Conservation (phyloP, 495 filamentous ascomycete species). For the Aspergillus mulundensis region DNA sequence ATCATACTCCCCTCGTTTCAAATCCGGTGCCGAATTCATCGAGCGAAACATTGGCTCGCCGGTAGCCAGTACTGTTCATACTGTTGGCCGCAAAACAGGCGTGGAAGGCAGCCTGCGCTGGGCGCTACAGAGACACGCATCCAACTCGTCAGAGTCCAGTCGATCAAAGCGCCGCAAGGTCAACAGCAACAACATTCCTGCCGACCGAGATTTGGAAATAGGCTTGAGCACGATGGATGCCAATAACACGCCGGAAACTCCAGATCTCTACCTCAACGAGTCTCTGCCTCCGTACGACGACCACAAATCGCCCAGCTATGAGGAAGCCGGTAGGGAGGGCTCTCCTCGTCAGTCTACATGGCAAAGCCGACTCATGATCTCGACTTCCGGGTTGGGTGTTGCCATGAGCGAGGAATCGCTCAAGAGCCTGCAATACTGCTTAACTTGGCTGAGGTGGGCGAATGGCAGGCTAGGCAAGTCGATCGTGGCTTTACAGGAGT, state of each 20-base stretch:
- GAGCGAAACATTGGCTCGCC: slow-evolving; percentile 78
- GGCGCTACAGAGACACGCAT: slow-evolving; percentile 55
- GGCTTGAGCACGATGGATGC: slow-evolving; percentile 18
- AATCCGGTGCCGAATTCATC: slow-evolving; percentile 76
- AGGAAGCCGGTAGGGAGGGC: slow-evolving; percentile 41
- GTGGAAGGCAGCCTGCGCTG: slow-evolving; percentile 78
- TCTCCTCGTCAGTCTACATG: slow-evolving; percentile 48
- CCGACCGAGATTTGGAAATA: slow-evolving; percentile 41
- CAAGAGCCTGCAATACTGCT: slow-evolving; percentile 69
- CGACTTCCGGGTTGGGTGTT: slow-evolving; percentile 77
- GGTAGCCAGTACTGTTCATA: slow-evolving; percentile 76
- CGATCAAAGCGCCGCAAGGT: slow-evolving; percentile 65
- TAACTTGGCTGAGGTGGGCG: slow-evolving; percentile 70
- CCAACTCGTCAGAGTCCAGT: slow-evolving; percentile 32
- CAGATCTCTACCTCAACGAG: slow-evolving; percentile 55
- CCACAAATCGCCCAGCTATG: slow-evolving; percentile 65
- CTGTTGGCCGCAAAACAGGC: slow-evolving; percentile 73
- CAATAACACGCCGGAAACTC: slow-evolving; percentile 28
- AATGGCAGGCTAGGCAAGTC: slow-evolving; percentile 69
- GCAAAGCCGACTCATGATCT: slow-evolving; percentile 75
- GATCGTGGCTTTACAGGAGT: slow-evolving; percentile 61
- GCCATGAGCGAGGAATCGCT: slow-evolving; percentile 85
- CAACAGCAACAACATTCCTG: slow-evolving; percentile 30
- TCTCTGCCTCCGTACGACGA: slow-evolving; percentile 79
- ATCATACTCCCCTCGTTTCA: slow-evolving; percentile 80